Evolutionary conservation across 495 filamentous ascomycete genomes (phyloP), one percentile per base, ranked within the genome.

Genomic region (Penicillium ochrochloron): DNA sequence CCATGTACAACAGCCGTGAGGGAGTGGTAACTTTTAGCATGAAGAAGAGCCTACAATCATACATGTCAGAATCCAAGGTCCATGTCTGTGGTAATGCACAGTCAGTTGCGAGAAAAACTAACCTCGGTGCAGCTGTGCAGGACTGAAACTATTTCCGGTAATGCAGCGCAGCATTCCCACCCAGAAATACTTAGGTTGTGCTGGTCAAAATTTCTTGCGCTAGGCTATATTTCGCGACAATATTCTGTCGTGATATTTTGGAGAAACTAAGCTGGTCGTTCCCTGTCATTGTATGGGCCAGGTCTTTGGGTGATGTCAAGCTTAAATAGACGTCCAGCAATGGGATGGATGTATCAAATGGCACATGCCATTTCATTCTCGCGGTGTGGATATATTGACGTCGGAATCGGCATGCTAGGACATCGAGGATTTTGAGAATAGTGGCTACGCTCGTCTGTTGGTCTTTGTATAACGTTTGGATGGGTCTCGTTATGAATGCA

Each of bases 121-220:
- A 78, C 79, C 62, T 78, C 64, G 34, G 75, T 60, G 50, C 76
- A 75, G 35, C 78, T 76, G 64, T 75, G 74, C 9, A 82, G 66
- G 51, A 65, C 72, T 25, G 57, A 61, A 8, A 76, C 69, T 29
- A 70, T 19, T 3, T 78, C 74, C n/a, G 78, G 78, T 17, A 80
- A 58, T n/a, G 73, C 77, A 1, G 65, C 72, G 52, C 79, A 82
- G 55, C 76, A 80, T 59, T 82, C 79, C 77, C 77, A 79, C 1
- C 77, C 75, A 0, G 73, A 69, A 17, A 72, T 67, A 29, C 70
- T 75, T 12, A 80, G 64, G 35, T 54, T 34, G n/a, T 74, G 67
- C 79, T 62, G 0, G 33, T 41, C 17, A 75, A 31, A 11, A 80
- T 31, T 5, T 54, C 39, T 29, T 56, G 66, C 2, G 70, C 62